Evolutionary conservation across 116 monocot genomes (phyloP).

Genomic region (Papilionanthe hybrid): DNA sequence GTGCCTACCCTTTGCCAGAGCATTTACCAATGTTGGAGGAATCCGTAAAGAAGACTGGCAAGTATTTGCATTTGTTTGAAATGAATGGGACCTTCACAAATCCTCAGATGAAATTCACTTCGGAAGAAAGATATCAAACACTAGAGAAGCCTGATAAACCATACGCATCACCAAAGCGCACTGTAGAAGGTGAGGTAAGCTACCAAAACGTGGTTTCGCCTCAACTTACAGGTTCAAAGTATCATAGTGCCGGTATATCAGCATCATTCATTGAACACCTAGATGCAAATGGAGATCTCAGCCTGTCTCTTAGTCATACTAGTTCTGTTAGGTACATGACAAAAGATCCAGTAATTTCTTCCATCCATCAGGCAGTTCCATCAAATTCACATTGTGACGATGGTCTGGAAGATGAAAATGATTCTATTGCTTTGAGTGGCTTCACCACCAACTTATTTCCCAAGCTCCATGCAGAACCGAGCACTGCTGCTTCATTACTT

Average conservation of each 20-base stretch:
- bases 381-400: not conserved
- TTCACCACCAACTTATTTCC: not conserved
- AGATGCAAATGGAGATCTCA: not conserved
- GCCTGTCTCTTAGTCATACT: not conserved
- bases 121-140: not conserved
- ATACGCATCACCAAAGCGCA: no score
- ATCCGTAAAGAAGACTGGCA: no score
- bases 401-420: not conserved
- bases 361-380: constrained; percentile 5
- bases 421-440: no score
- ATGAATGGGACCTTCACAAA: not conserved
- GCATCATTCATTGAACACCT: no score
- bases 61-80: not conserved
- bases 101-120: not conserved
- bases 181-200: no score
- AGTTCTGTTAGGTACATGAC: not conserved
- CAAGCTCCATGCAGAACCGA: not conserved
- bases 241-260: no score
- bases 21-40: no score
- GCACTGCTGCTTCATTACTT: not conserved
- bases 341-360: constrained; percentile 4
- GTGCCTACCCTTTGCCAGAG: no score
- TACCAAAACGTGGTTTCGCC: no score
- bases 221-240: no score
- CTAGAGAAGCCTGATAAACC: no score